A percentile compares a stretch with the other conserved stretches of the same genome.
These are phyloP conservation scores for Debaryomyces castellii DNA, from an alignment of 805 yeast genomes.

Conservation along the genomic window DNA sequence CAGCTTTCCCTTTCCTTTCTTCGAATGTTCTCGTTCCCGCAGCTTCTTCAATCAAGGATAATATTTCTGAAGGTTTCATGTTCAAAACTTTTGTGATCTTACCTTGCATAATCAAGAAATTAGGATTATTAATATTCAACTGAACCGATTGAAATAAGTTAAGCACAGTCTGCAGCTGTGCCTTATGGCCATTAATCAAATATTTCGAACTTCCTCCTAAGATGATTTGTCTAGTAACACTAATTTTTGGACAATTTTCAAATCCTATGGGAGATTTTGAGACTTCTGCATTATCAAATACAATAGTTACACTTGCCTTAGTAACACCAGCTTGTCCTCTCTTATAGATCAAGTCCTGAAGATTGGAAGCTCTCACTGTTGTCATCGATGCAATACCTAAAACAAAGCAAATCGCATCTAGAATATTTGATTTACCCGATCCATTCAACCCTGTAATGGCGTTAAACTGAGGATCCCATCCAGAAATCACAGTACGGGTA, in stretches of 20 bases:
- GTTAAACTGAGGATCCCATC: conserved; percentile 96
- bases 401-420: conserved; percentile 98
- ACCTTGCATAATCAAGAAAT: conserved; percentile 98
- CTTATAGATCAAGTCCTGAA: conserved; percentile 92
- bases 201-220: conserved; percentile 92
- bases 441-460: conserved; percentile 98
- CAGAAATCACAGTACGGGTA: conserved; percentile 89
- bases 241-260: conserved; percentile 71
- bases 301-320: conserved; percentile 94
- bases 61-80: conserved; percentile 89
- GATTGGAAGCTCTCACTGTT: conserved; percentile 90
- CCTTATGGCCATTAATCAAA: conserved; percentile 91
- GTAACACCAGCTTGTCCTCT: conserved; percentile 98
- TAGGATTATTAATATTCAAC: conserved; percentile 93
- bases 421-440: conserved; percentile 93
- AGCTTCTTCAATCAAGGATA: conserved; percentile 94
- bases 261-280: conserved; percentile 84
- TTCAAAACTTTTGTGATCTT: conserved; percentile 95
- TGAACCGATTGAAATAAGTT: conserved; percentile 93
- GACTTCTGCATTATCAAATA: conserved; percentile 82
- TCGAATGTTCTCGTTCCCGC: conserved; percentile 97
- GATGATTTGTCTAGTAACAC: conserved; percentile 88
- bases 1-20: conserved; percentile 88
- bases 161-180: conserved; percentile 89
- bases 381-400: conserved; percentile 91